Base-by-base conservation (phyloP, 345 rosid species). In the Adansonia digitata region DNA sequence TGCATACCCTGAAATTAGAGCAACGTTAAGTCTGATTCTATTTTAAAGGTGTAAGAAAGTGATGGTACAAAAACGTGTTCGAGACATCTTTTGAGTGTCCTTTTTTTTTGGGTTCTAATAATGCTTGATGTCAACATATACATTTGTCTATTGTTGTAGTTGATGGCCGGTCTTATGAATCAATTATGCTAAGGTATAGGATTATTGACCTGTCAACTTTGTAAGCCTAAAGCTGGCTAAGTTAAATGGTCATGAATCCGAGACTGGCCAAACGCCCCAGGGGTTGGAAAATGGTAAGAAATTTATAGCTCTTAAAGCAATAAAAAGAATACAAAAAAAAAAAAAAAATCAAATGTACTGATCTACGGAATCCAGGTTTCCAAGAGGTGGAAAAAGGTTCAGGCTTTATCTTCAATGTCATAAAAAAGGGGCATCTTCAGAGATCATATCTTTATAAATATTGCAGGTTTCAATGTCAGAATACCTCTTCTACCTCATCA, bases 391-490 rank as follows among this genome's bases (percentile, higher is more conserved):
- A 13, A 45, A 67, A 26, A 64, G 52, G 2, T 45, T 67, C 39
- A 43, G 20, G 39, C 55, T 67, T n/a, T n/a, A 67, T 26, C 71
- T 66, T 43, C 20, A 66, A 66, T 20, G 34, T 66, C 35, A 66
- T 24, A 35, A 20, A 66, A 66, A 66, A 43, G n/a, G 49, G 53
- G 53, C 53, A 66, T 66, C 71, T n/a, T n/a, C 71, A 26, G 37
- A 68, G 57, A 48, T 42, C 57, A 17, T 46, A 29, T 11, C n/a
- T 60, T 60, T 56, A 48, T 46, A 29, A 68, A 68, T 6, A 8
- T 48, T 48, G 57, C 57, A 68, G 57, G 26, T 29, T 68, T 46
- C 49, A 20, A 20, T 39, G 49, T 39, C 26, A 35, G 45, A n/a
- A 17, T 4, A 15, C 13, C 43, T 22, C 40, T 61, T 62, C 40